Evolutionary conservation across 1,284 basidiomycete genomes (phyloP).

Genomic region (Sporisorium iseilematis-ciliati): DNA sequence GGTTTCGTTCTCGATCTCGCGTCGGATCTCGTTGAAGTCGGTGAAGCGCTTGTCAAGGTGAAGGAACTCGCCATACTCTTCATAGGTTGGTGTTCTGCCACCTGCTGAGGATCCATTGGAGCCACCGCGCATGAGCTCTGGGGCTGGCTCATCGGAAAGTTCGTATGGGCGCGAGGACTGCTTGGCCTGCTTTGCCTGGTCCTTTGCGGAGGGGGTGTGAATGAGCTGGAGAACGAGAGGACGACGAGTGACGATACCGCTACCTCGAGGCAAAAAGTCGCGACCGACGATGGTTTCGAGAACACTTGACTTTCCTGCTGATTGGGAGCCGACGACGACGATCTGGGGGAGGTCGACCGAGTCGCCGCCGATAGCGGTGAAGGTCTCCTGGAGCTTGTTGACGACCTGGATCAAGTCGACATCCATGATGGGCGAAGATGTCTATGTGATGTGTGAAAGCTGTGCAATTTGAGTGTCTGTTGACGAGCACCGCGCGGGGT

Average conservation of each 20-base stretch:
- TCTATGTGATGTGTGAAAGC: slow-evolving; percentile 4
- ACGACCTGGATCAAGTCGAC: slow-evolving; percentile 91
- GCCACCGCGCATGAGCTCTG: slow-evolving; percentile 30
- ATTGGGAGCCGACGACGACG: slow-evolving; percentile 72
- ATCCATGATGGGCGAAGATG: slow-evolving; percentile 55
- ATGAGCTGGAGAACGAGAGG: slow-evolving; percentile 95
- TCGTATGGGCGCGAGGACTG: slow-evolving; percentile 39
- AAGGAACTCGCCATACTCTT: slow-evolving; percentile 96
- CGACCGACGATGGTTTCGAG: slow-evolving; percentile 78
- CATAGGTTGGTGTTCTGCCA: slow-evolving; percentile 41
- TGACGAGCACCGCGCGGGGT: background rate
- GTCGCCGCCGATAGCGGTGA: slow-evolving; percentile 71
- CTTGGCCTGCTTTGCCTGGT: slow-evolving; percentile 33
- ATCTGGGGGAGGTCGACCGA: slow-evolving; percentile 73
- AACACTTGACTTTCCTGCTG: slow-evolving; percentile 74
- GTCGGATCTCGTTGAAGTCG: slow-evolving; percentile 91
- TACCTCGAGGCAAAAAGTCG: slow-evolving; percentile 93
- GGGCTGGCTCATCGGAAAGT: slow-evolving; percentile 25
- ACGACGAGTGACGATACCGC: slow-evolving; percentile 93
- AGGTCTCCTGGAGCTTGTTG: slow-evolving; percentile 84
- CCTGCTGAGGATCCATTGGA: slow-evolving; percentile 22
- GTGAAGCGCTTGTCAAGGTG: slow-evolving; percentile 96
- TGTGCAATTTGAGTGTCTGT: background rate
- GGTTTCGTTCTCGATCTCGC: slow-evolving; percentile 98
- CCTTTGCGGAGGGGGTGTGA: slow-evolving; percentile 75